Base-by-base conservation (phyloP, 768 basidiomycete species). In the Rhodotorula kratochvilovae region DNA sequence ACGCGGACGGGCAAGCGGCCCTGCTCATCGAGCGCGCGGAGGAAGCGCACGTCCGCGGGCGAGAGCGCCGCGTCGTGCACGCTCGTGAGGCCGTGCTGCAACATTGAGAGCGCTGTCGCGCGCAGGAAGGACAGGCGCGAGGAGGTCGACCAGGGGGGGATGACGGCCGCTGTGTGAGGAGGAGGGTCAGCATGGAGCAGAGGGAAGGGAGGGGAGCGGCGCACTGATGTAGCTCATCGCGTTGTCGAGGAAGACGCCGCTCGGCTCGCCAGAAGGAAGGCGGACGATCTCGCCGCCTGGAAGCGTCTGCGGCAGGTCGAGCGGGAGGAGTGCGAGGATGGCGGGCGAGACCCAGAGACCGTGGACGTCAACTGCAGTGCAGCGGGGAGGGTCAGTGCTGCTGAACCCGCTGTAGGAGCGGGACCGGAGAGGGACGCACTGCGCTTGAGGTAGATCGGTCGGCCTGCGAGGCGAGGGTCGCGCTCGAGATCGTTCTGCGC, bases 181-280 rank as follows among this genome's bases (percentile, higher is more conserved):
- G 25, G 53, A 29, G 19, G 31, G 43, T 33, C 16, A 46, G 45
- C 19, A 23, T 7, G 19, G 21, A 27, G 5, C 11, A 27, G 29
- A 11, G 48, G 2, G 27, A 56, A 4, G 19, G 12, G 19, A 12
- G 19, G 53, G 43, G 35, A 12, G 31, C 4, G 35, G 62, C 29
- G 31, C 68, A 67, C 79, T 78, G 27, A 96, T 84, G 45, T 94
- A 84, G 23, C 79, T 77, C 86, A 92, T 91, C 0, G 94, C 95
- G 43, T 91, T 91, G 80, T 98, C 95, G 42, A 95, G 82, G 70
- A 93, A 88, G 29, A 92, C 81, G 12, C 91, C 90, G 88, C 63
- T 91, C 0, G 92, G 88, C 16, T 82, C 83, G 12, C 89, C 90
- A 33, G 82, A 68, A 5, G 79, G 80, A 12, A n/a, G 35, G 2